These are phyloP conservation scores for Sporodiniella umbellata DNA, from an alignment of 371 early-diverging fungal genomes.

Conservation along the genomic window DNA sequence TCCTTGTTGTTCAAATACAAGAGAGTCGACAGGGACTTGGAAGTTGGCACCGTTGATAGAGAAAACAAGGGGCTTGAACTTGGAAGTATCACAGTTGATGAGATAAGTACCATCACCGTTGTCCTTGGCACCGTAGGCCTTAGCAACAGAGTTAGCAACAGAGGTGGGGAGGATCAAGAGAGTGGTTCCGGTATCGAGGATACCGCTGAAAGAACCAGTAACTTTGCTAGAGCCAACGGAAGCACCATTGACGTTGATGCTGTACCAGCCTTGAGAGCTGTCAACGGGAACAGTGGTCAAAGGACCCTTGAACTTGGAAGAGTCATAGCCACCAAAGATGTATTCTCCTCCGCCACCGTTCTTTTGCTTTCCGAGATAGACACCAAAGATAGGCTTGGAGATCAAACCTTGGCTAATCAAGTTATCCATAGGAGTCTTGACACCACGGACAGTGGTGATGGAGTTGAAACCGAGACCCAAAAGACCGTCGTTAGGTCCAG, in stretches of 20 bases:
- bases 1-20: conserved; percentile 16
- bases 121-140: conserved; percentile 16
- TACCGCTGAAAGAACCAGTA: conserved; percentile 27
- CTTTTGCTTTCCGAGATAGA: conserved; percentile 27
- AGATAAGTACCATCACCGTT: conserved; percentile 30
- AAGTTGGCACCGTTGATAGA: conserved; percentile 15
- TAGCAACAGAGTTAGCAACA: conserved; percentile 27
- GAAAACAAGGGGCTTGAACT: conserved; percentile 14
- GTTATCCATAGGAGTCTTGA: conserved; percentile 39
- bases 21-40: conserved; percentile 18
- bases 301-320: conserved; percentile 40
- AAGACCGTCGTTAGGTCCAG: conserved; percentile 23
- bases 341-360: conserved; percentile 43
- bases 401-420: conserved; percentile 40
- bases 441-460: conserved; percentile 36
- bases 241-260: conserved; percentile 38
- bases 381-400: conserved; percentile 33
- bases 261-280: conserved; percentile 43
- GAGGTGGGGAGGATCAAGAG: conserved; percentile 49
- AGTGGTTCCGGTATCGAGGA: conserved; percentile 66
- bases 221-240: conserved; percentile 6
- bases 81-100: conserved; percentile 20
- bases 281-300: conserved; percentile 49
- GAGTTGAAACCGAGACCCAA: conserved; percentile 47
- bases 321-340: conserved; percentile 49